Evolutionary conservation across 108 stramenopile species (phyloP), one percentile per base, ranked within the genome.

Genomic region (Licmophora abbreviata): DNA sequence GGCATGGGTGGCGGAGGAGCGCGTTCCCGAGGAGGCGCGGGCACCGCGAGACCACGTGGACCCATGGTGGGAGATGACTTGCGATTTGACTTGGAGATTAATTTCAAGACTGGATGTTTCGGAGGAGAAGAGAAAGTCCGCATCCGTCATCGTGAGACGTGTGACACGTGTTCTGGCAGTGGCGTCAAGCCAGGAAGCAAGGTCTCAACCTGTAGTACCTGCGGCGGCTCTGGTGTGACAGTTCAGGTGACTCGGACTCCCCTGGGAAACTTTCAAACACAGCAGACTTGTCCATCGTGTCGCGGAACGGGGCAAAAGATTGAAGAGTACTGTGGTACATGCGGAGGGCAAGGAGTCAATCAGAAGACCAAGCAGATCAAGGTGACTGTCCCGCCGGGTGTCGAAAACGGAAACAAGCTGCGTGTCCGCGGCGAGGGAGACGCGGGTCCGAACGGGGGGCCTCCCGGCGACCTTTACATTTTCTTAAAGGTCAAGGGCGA

Each of bases 91-190:
- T 65, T 96, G 46, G 88, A 90, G 42, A 70, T 96, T 46, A 86
- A 92, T 66, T 96, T 96, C 66, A 92, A 91, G 82, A 95, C 92
- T 43, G 92, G 85, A 5, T 73, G 92, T n/a, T 96, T 96, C 59
- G 95, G 95, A 34, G 93, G 90, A 24, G 90, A 94, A 56, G 93
- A 96, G 69, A 91, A 88, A 77, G 93, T 96, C 0, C 68, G 88
- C 20, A 95, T 96, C 50, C 85, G 90, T 4, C 95, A 96, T 59
- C 61, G 90, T 60, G 95, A 96, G 55, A 81, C 67, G 6, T 96
- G 95, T 66, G 82, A 76, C 14, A 88, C 86, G 17, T 96, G 95
- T 59, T 47, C 12, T 20, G 95, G 95, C 34, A 61, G 47, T 53
- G 95, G 95, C 37, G 86, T 92, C 37, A 93, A 94, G 72, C 93